Conservation (phyloP, 768 basidiomycete species). For the Tricholoma sp. region DNA sequence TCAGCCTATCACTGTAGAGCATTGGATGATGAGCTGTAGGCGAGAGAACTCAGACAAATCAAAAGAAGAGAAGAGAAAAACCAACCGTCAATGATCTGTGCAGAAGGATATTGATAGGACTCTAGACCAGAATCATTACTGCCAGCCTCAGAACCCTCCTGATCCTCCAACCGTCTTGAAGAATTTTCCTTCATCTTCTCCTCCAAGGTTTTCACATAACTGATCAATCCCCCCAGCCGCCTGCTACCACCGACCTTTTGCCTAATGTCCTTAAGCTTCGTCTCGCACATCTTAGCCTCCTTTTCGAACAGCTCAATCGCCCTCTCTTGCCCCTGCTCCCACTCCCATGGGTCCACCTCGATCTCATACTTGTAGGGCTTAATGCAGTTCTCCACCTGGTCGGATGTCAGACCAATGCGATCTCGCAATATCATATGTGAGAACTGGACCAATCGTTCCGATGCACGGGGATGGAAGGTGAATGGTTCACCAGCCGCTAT, state of each 20-base stretch:
- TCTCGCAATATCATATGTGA: conserved; percentile 92
- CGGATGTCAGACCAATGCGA: conserved; percentile 89
- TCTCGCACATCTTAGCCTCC: conserved; percentile 82
- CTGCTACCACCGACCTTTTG: conserved; percentile 86
- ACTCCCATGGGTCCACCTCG: conserved; percentile 89
- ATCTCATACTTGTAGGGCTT: conserved; percentile 99
- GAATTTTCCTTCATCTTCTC: conserved; percentile 67
- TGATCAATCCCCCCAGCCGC: conserved; percentile 68
- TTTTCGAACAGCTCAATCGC: conserved; percentile 78
- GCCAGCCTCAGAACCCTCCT: conserved; percentile 24
- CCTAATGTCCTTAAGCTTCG: conserved; percentile 80
- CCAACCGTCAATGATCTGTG: conserved; percentile 88
- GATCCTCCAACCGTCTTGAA: conserved; percentile 38
- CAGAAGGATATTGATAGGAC: conserved; percentile 87
- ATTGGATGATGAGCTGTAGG: conserved; percentile 83
- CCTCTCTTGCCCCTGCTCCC: conserved; percentile 77
- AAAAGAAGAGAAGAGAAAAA: background rate
- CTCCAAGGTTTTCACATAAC: conserved; percentile 80
- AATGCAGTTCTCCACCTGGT: conserved; percentile 99
- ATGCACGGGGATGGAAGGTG: conserved; percentile 81
- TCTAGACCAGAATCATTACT: conserved; percentile 43
- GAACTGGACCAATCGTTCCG: conserved; percentile 88
- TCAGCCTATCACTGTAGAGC: conserved; percentile 77
- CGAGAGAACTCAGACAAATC: conserved; percentile 9
- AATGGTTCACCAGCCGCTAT: conserved; percentile 90